Evolutionary conservation across 805 yeast genomes (phyloP).

Genomic region (Teunomyces gatunensis): DNA sequence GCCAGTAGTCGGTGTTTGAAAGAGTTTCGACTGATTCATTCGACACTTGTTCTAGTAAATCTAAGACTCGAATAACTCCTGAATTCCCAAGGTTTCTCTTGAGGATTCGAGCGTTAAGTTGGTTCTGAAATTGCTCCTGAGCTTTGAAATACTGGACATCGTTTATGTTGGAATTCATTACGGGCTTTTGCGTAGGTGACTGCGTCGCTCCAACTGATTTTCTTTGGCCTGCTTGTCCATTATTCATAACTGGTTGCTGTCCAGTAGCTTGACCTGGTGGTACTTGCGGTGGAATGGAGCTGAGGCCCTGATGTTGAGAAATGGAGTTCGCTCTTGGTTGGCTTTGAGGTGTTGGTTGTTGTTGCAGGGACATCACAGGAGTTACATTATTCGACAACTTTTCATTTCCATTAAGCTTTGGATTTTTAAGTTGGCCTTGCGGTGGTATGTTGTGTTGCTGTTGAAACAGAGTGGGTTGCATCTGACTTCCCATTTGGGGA

Average conservation of each 20-base stretch:
- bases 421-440: constrained; percentile 4
- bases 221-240: not conserved
- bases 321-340: constrained; percentile 13
- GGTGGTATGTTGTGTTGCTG: constrained; percentile 3
- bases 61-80: constrained; percentile 38
- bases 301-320: constrained; percentile 7
- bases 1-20: constrained; percentile 36
- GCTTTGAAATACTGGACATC: constrained; percentile 3
- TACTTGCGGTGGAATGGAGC: constrained; percentile 1
- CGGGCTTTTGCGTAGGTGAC: not conserved
- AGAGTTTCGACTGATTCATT: constrained; percentile 31
- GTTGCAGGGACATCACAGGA: constrained; percentile 25
- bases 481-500: constrained; percentile 27
- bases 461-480: constrained; percentile 15
- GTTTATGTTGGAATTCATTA: not conserved
- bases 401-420: constrained; percentile 11
- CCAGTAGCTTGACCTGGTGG: constrained; percentile 1
- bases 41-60: constrained; percentile 37
- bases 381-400: constrained; percentile 15
- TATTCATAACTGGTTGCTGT: constrained; percentile 4
- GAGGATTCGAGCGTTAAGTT: constrained; percentile 32
- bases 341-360: constrained; percentile 20
- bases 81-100: constrained; percentile 43
- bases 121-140: constrained; percentile 20
- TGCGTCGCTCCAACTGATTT: not conserved